Evolutionary conservation across 1,284 basidiomycete genomes (phyloP), one percentile per base, ranked within the genome.

Genomic region (Trametes sp.): DNA sequence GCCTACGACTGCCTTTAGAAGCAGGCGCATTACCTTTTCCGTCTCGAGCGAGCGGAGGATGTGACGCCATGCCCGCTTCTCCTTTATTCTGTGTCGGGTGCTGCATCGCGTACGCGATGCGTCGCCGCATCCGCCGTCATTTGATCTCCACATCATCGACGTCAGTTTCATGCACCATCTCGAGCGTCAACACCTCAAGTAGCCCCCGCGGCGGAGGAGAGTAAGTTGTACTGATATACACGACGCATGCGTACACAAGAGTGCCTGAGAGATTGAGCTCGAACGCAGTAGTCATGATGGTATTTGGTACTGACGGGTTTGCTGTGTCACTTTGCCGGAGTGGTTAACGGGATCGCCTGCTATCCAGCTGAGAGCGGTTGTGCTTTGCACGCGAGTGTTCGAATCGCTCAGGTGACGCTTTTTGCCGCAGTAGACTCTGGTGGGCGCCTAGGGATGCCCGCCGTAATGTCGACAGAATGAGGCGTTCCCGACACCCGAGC

Each of bases 331-430:
- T 90, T 92, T 92, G 89, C 89, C 89, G 89, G 89, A 92, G 90
- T 91, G 89, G 89, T 92, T 91, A 91, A 92, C 89, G 90, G 89
- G 89, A 90, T 92, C 89, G 89, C 90, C 89, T 92, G 90, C 89
- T 90, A 91, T 70, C 66, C 61, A 71, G 72, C 67, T 72, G 69
- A 54, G n/a, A 71, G 71, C 71, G 69, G 70, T 70, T 72, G 70
- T 69, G 67, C 71, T 89, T 87, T 89, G 87, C 80, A 82, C 89
- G 89, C 88, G 88, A 84, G 89, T 88, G 89, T 90, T 90, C 89
- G 89, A 90, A 90, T 90, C 88, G 88, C 89, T 84, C 88, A 90
- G 89, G 88, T 89, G 88, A 90, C 89, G 88, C 67, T 76, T 78
- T 82, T 86, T 89, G 69, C 23, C 2, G 7, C 1, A 3, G 0